These are phyloP conservation scores for Leishmania aethiopica DNA, from an alignment of 208 protist genomes.

Conservation along the genomic window DNA sequence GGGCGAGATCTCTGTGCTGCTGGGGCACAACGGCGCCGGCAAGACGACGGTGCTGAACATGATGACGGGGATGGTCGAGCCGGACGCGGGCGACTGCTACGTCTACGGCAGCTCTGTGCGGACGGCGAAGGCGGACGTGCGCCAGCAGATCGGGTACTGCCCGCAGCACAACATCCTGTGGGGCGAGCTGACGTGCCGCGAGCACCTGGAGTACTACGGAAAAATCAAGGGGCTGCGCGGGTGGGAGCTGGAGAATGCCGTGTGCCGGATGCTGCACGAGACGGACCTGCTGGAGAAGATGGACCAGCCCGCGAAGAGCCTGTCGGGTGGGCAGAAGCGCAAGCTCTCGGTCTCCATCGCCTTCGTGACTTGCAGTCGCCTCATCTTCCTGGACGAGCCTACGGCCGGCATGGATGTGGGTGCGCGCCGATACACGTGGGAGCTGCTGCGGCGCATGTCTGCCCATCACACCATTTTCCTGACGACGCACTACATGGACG, in stretches of 20 bases:
- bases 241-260: conserved; percentile 28
- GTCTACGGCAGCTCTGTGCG: conserved; percentile 71
- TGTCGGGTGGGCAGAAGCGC: conserved; percentile 90
- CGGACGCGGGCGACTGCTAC: conserved; percentile 69
- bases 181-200: conserved; percentile 80
- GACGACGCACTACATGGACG: conserved; percentile 97
- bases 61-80: conserved; percentile 78
- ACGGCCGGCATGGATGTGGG: conserved; percentile 89
- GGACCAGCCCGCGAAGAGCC: conserved; percentile 28
- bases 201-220: conserved; percentile 92
- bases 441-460: conserved; percentile 54
- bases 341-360: conserved; percentile 90
- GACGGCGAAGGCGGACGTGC: conserved; percentile 11
- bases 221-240: conserved; percentile 86
- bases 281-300: conserved; percentile 66
- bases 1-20: conserved; percentile 63
- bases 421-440: conserved; percentile 86
- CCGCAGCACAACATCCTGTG: conserved; percentile 67
- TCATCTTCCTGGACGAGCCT: conserved; percentile 93
- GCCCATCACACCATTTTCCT: conserved; percentile 63
- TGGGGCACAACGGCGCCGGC: conserved; percentile 80
- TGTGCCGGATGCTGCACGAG: conserved; percentile 46
- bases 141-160: conserved; percentile 75
- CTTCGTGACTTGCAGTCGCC: conserved; percentile 80
- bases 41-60: conserved; percentile 89